Evolutionary conservation across 1,284 basidiomycete genomes (phyloP).

Genomic region (Athelia sp.): DNA sequence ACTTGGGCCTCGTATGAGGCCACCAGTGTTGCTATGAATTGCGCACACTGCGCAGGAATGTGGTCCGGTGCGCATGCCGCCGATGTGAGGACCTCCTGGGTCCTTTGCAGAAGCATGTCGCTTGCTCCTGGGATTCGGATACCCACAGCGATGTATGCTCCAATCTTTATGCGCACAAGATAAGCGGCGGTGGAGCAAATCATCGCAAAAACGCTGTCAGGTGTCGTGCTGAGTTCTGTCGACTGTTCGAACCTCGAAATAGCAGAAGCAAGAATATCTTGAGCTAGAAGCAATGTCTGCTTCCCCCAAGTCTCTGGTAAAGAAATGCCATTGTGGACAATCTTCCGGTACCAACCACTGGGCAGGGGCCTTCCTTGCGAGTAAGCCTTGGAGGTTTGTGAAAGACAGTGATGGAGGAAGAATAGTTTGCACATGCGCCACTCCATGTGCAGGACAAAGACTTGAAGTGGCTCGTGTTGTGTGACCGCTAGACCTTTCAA

Average conservation of each 20-base stretch:
- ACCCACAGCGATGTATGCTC: constrained; percentile 25
- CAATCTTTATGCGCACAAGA: constrained; percentile 35
- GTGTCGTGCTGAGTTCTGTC: constrained; percentile 30
- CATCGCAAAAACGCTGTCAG: constrained; percentile 37
- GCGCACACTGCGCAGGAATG: constrained; percentile 34
- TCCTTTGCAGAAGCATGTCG: constrained; percentile 29
- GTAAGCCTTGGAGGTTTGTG: constrained; percentile 6
- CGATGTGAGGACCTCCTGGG: constrained; percentile 24
- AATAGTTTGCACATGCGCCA: constrained; percentile 32
- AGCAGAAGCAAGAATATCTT: constrained; percentile 29
- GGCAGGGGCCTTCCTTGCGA: constrained; percentile 3
- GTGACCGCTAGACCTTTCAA: constrained; percentile 23
- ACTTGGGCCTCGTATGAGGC: constrained; percentile 25
- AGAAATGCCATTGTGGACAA: constrained; percentile 26
- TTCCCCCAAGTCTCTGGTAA: constrained; percentile 32
- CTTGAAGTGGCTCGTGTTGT: constrained; percentile 35
- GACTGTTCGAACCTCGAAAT: constrained; percentile 27
- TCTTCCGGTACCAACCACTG: constrained; percentile 27
- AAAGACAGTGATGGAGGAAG: constrained; percentile 20
- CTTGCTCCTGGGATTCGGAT: constrained; percentile 32
- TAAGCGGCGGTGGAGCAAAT: constrained; percentile 35
- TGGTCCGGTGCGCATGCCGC: constrained; percentile 34
- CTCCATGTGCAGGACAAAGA: constrained; percentile 30
- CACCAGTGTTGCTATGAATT: constrained; percentile 29
- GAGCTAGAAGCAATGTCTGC: constrained; percentile 32